Evolutionary conservation across 2,329 filamentous ascomycete species (phyloP).

Genomic region (Ophidiomyces ophidiicola): DNA sequence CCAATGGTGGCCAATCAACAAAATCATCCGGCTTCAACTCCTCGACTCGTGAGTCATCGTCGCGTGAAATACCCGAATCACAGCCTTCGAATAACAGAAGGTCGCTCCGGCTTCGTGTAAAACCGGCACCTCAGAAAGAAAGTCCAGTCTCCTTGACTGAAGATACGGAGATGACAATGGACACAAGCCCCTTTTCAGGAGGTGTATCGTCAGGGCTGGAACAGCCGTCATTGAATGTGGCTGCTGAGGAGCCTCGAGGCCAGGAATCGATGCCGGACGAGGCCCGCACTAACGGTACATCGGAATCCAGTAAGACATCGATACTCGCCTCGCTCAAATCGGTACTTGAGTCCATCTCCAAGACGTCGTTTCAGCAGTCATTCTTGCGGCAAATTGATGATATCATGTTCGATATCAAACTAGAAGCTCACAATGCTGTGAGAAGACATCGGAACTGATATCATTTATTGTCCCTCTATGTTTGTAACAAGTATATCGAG

Average conservation of each 20-base stretch:
- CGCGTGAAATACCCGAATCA: constrained; percentile 12
- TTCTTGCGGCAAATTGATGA: constrained; percentile 64
- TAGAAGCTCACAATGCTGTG: constrained; percentile 59
- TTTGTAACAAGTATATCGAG: neutral
- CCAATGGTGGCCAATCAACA: neutral
- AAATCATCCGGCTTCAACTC: neutral
- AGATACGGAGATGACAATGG: neutral
- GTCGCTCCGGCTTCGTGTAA: constrained; percentile 22
- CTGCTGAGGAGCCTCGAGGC: neutral
- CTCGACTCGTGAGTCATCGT: neutral
- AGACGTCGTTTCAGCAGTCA: constrained; percentile 48
- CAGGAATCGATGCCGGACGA: neutral
- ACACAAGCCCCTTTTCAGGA: neutral
- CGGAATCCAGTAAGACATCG: constrained; percentile 1
- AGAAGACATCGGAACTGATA: constrained; percentile 31
- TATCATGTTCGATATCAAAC: constrained; percentile 65
- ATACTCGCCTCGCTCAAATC: constrained; percentile 45
- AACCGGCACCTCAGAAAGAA: constrained; percentile 11
- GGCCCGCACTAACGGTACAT: neutral
- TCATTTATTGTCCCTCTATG: neutral
- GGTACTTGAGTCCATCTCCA: constrained; percentile 49
- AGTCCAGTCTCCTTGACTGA: neutral
- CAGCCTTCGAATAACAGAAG: constrained; percentile 22
- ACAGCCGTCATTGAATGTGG: no score
- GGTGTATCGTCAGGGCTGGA: no score